Evolutionary conservation across 2,329 filamentous ascomycete species (phyloP).

Genomic region (Pseudopithomyces chartarum): DNA sequence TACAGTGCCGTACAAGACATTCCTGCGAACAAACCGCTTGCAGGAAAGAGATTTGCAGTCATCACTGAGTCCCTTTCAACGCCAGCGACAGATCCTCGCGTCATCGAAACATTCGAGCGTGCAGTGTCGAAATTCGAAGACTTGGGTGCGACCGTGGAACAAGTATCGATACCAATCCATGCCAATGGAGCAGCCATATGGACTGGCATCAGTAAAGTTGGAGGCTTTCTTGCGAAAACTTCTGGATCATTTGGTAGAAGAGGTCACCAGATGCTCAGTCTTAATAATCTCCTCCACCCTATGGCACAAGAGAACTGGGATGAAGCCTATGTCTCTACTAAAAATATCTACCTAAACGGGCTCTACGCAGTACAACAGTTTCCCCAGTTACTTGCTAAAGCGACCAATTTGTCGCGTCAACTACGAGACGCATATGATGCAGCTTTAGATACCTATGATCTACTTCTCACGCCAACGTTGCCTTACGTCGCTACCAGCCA

Average conservation of each 20-base stretch:
- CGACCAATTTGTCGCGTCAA: slow-evolving; percentile 54
- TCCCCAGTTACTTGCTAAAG: slow-evolving; percentile 55
- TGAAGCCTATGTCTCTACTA: slow-evolving; percentile 57
- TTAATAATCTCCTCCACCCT: slow-evolving; percentile 55
- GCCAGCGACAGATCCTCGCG: slow-evolving; percentile 45
- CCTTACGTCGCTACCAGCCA: slow-evolving; percentile 55
- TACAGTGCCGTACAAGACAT: slow-evolving; percentile 29
- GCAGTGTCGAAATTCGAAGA: slow-evolving; percentile 50
- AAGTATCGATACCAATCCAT: slow-evolving; percentile 58
- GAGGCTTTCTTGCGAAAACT: slow-evolving; percentile 50
- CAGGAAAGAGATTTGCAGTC: slow-evolving; percentile 35
- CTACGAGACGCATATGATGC: slow-evolving; percentile 55
- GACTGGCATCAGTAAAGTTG: slow-evolving; percentile 52
- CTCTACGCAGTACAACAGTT: slow-evolving; percentile 53
- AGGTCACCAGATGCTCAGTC: slow-evolving; percentile 56
- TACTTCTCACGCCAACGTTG: slow-evolving; percentile 56
- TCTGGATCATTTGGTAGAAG: slow-evolving; percentile 50
- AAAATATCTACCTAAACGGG: slow-evolving; percentile 61
- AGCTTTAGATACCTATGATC: slow-evolving; percentile 49
- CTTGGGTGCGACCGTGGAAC: slow-evolving; percentile 56
- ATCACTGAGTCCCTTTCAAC: slow-evolving; percentile 34
- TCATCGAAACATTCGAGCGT: slow-evolving; percentile 49
- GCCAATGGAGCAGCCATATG: slow-evolving; percentile 56
- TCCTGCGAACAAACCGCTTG: slow-evolving; percentile 22
- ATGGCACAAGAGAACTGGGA: slow-evolving; percentile 57